Evolutionary conservation across 2,329 filamentous ascomycete species (phyloP).

Genomic region (Elsinoe batatas): DNA sequence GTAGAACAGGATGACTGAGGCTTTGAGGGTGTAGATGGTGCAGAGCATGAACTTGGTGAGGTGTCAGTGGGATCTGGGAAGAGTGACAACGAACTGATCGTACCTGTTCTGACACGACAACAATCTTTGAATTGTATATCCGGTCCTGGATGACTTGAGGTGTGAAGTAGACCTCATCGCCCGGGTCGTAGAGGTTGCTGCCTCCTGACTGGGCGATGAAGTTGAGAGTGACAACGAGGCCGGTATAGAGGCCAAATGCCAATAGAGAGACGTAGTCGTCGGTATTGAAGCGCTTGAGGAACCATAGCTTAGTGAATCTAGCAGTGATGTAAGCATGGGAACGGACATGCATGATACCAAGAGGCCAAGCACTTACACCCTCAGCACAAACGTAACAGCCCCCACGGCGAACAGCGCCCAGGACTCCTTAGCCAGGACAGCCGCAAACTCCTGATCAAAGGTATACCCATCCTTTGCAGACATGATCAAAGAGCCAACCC

Average conservation of each 20-base stretch:
- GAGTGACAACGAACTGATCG: constrained; percentile 44
- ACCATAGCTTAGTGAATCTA: constrained; percentile 13
- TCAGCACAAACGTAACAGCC: constrained; percentile 13
- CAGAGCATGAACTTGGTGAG: constrained; percentile 45
- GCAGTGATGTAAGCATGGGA: constrained; percentile 4
- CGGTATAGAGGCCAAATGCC: constrained; percentile 30
- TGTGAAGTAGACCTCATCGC: constrained; percentile 25
- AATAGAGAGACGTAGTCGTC: constrained; percentile 51
- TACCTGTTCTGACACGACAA: constrained; percentile 37
- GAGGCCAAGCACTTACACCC: constrained; percentile 9
- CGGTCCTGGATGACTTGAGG: constrained; percentile 27
- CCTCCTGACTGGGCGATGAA: constrained; percentile 33
- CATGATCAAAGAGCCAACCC: neutral
- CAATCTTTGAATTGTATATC: constrained; percentile 38
- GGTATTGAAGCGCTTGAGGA: constrained; percentile 37
- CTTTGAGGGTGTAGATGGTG: constrained; percentile 48
- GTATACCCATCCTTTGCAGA: neutral
- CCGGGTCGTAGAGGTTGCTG: constrained; percentile 32
- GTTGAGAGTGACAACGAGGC: constrained; percentile 35
- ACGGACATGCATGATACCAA: neutral
- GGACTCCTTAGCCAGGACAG: constrained; percentile 13
- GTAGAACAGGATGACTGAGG: constrained; percentile 49
- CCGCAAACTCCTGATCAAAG: constrained; percentile 11
- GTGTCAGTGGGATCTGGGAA: constrained; percentile 25
- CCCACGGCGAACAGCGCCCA: constrained; percentile 15